Conservation (phyloP, 2,329 filamentous ascomycete species). For the Cladosporium velox region DNA sequence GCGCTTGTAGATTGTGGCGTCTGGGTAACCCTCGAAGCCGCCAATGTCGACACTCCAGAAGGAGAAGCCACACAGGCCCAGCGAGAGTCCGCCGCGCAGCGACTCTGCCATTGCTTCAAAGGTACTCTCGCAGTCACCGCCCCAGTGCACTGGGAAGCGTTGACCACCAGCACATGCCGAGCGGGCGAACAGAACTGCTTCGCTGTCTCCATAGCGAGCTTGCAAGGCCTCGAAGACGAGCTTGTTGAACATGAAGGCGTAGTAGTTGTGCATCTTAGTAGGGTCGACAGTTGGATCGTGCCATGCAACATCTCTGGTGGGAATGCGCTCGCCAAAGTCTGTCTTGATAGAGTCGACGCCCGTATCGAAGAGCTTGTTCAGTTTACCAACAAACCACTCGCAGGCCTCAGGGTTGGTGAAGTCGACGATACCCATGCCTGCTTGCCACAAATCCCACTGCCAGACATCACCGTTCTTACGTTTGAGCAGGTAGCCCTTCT, state of each 20-base stretch:
- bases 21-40: constrained; percentile 68
- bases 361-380: constrained; percentile 65
- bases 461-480: constrained; percentile 68
- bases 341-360: constrained; percentile 75
- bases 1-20: constrained; percentile 69
- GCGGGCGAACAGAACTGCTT: constrained; percentile 68
- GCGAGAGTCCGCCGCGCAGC: constrained; percentile 64
- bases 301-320: constrained; percentile 65
- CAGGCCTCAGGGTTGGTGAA: constrained; percentile 72
- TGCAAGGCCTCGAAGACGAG: constrained; percentile 67
- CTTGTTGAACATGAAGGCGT: constrained; percentile 72
- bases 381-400: constrained; percentile 64
- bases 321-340: constrained; percentile 74
- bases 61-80: constrained; percentile 65
- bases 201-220: constrained; percentile 50
- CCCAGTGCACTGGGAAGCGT: constrained; percentile 69
- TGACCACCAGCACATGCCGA: constrained; percentile 68
- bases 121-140: constrained; percentile 73
- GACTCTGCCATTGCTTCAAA: constrained; percentile 73
- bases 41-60: constrained; percentile 73
- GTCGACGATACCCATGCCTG: constrained; percentile 73
- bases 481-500: constrained; percentile 69
- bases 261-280: constrained; percentile 74
- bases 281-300: constrained; percentile 62
- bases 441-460: constrained; percentile 79